A percentile compares a stretch with the other conserved stretches of the same genome.
Evolutionary conservation across 2,329 filamentous ascomycete genomes (phyloP).

Genomic region (Colletotrichum sansevieriae): DNA sequence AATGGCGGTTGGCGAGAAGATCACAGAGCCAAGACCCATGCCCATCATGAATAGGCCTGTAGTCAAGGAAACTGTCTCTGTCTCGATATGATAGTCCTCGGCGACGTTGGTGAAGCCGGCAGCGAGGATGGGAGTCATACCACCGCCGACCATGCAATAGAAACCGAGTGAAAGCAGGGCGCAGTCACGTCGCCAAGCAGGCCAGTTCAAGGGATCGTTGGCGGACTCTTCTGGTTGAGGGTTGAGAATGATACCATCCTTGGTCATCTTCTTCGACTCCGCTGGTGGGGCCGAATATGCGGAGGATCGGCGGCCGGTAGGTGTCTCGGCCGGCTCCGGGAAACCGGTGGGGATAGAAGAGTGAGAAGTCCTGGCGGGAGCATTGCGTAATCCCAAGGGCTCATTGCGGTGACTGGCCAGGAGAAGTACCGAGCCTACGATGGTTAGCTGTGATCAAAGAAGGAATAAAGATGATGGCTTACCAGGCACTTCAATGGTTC

Average conservation of each 20-base stretch:
- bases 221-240: constrained; percentile 91
- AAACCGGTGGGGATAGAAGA: constrained; percentile 67
- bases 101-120: constrained; percentile 91
- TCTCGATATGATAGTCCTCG: constrained; percentile 71
- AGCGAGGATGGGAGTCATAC: constrained; percentile 90
- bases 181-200: constrained; percentile 81
- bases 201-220: constrained; percentile 96
- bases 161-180: constrained; percentile 87
- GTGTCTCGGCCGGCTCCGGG: constrained; percentile 39
- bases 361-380: constrained; percentile 68
- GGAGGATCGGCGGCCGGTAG: constrained; percentile 31
- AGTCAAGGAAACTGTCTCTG: constrained; percentile 83
- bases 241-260: constrained; percentile 88
- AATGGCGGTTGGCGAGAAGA: constrained; percentile 92
- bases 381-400: constrained; percentile 69
- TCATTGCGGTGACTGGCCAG: constrained; percentile 69
- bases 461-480: constrained; percentile 45
- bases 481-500: constrained; percentile 92
- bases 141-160: constrained; percentile 93
- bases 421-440: constrained; percentile 68
- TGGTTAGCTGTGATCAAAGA: constrained; percentile 1
- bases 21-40: constrained; percentile 83
- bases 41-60: constrained; percentile 97
- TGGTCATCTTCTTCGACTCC: constrained; percentile 78
- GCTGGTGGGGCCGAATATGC: constrained; percentile 35